Conservation (phyloP, 495 filamentous ascomycete species). For the Penicillium canescens region DNA sequence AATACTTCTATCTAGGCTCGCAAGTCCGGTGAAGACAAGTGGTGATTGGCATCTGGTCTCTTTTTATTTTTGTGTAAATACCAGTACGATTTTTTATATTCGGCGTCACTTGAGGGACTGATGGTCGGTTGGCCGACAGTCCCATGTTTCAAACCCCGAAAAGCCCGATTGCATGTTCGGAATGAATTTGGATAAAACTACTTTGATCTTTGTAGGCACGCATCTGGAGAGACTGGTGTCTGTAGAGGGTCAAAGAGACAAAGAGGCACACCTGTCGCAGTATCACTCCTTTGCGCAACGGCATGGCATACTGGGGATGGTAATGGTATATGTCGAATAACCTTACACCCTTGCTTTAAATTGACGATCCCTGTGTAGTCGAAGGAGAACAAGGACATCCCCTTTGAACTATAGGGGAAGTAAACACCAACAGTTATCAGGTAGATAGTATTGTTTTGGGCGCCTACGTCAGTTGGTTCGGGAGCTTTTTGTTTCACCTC, state of each 20-base stretch:
- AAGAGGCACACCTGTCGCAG: too few relatives aligned
- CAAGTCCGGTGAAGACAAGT: constrained; percentile 43
- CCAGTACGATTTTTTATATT: constrained; percentile 38
- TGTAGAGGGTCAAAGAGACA: background rate
- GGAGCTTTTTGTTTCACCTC: constrained; percentile 27
- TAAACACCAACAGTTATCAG: background rate
- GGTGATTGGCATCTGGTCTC: constrained; percentile 31
- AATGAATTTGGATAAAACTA: constrained; percentile 11
- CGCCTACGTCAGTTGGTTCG: constrained; percentile 27
- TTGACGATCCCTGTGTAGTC: background rate
- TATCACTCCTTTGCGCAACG: too few relatives aligned
- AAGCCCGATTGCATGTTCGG: constrained; percentile 10
- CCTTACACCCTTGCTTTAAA: background rate
- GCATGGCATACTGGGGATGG: too few relatives aligned
- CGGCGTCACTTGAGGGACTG: constrained; percentile 34
- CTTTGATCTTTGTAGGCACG: background rate
- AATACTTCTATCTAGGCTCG: constrained; percentile 34
- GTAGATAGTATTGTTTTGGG: constrained; percentile 12
- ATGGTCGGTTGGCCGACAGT: constrained; percentile 22
- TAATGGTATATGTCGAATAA: too few relatives aligned
- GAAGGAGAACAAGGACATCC: too few relatives aligned
- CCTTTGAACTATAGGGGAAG: background rate
- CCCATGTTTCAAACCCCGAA: constrained; percentile 6
- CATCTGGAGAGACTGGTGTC: background rate
- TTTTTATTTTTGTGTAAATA: constrained; percentile 43